These are phyloP conservation scores for Diaporthe sp. DNA, from an alignment of 2,329 filamentous ascomycete species.

Conservation along the genomic window DNA sequence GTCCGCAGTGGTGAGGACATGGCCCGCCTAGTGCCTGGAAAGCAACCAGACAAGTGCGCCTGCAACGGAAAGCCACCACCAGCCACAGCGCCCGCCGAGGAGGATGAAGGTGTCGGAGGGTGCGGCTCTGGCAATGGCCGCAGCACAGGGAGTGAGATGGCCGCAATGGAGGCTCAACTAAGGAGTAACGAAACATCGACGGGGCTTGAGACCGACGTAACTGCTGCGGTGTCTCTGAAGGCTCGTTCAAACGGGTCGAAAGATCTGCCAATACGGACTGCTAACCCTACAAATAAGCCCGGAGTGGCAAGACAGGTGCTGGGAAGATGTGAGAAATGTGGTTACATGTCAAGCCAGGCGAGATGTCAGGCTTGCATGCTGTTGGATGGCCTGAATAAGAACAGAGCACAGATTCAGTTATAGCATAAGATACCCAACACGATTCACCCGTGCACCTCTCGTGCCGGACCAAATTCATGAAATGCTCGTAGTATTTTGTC, in stretches of 20 bases:
- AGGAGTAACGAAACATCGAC: constrained; percentile 68
- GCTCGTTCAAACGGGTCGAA: constrained; percentile 46
- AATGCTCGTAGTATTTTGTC: background rate
- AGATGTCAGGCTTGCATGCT: constrained; percentile 95
- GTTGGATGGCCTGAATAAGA: constrained; percentile 91
- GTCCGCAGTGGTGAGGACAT: constrained; percentile 97
- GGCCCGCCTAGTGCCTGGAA: constrained; percentile 83
- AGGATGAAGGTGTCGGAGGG: constrained; percentile 77
- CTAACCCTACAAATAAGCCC: constrained; percentile 45
- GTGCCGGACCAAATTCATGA: background rate
- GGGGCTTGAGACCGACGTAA: constrained; percentile 77
- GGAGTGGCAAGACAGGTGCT: constrained; percentile 76
- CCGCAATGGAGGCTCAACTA: constrained; percentile 82
- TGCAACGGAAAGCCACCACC: constrained; percentile 60
- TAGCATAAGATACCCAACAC: constrained; percentile 48
- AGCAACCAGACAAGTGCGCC: constrained; percentile 61
- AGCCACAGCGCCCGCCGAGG: constrained; percentile 56
- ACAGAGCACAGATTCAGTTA: constrained; percentile 71
- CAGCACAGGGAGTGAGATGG: constrained; percentile 82
- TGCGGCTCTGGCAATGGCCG: constrained; percentile 81
- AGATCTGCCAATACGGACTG: constrained; percentile 45
- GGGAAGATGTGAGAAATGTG: constrained; percentile 87
- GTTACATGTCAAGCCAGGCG: constrained; percentile 94
- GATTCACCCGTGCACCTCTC: background rate
- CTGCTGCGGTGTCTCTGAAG: constrained; percentile 56